Evolutionary conservation across 2,329 filamentous ascomycete genomes (phyloP).

Genomic region (Verticillium zaregamsianum): DNA sequence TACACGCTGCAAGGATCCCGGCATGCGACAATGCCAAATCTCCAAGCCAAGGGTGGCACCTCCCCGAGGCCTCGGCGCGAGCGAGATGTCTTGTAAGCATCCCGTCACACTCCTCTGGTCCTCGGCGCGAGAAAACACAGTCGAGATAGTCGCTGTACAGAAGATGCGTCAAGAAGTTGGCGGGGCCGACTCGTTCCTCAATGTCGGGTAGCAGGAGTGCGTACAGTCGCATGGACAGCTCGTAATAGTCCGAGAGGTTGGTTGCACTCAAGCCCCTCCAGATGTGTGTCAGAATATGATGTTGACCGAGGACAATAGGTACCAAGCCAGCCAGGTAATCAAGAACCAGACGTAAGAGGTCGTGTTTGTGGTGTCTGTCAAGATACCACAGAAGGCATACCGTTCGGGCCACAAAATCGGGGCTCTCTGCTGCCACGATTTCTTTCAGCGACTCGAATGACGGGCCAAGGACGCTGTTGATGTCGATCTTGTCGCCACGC

Average conservation of each 20-base stretch:
- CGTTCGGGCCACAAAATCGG: conserved; percentile 26
- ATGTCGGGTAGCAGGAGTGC: conserved; percentile 22
- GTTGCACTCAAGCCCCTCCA: conserved; percentile 24
- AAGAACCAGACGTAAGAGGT: conserved; percentile 25
- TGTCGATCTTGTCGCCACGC: conserved; percentile 24
- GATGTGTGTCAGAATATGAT: conserved; percentile 24
- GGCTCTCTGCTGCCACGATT: conserved; percentile 26
- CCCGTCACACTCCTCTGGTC: conserved; percentile 21
- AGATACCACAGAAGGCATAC: conserved; percentile 31
- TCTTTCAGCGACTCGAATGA: conserved; percentile 30
- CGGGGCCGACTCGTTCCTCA: conserved; percentile 24
- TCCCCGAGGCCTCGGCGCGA: conserved; percentile 22
- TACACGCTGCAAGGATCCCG: conserved; percentile 22
- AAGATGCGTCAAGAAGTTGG: conserved; percentile 26
- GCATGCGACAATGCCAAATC: conserved; percentile 27
- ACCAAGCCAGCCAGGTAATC: conserved; percentile 24
- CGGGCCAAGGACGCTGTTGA: conserved; percentile 24
- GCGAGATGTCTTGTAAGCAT: conserved; percentile 22
- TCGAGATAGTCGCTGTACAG: conserved; percentile 30
- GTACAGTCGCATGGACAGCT: conserved; percentile 26
- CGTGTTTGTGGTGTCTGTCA: conserved; percentile 25
- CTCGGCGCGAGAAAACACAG: conserved; percentile 22
- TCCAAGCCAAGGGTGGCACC: conserved; percentile 23
- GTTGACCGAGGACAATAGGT: conserved; percentile 22
- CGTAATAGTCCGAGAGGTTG: conserved; percentile 27